Base-by-base conservation (phyloP, 108 stramenopile species). In the Nitzschia sp. region DNA sequence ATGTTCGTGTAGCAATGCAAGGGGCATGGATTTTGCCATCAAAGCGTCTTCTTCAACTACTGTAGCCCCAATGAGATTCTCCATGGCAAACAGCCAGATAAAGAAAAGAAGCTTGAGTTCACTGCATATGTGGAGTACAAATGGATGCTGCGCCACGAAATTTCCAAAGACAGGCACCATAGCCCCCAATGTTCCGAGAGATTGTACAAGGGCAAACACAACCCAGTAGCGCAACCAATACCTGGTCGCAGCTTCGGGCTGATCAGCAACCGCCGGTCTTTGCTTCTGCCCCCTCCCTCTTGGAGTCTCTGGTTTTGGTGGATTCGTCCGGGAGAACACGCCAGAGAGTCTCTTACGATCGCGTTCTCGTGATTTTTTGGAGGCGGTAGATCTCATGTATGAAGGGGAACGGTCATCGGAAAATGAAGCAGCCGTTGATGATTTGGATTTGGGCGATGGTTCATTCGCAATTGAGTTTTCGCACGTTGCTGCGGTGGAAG, bases 201-300 rank as follows among this genome's bases (percentile, higher is more conserved):
- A 84, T 50, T 66, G 70, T 4, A 91, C 55, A 23, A 81, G 56
- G 2, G 75, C 76, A 58, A 84, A 86, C 21, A 86, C 83, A 58
- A 83, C 80, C 90, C 90, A 91, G 71, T 88, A 91, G 45, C 82
- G 75, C 33, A 91, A 73, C 73, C 87, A 73, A 66, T 85, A 80
- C n/a, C 58, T 45, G 19, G 64, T 66, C 15, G 72, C 58, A 59
- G 68, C 58, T 22, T 69, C 68, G 25, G 36, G 60, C 13, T 61
- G 38, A 29, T 57, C 57, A 28, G 38, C 45, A 13, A 31, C 21
- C 41, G 44, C 41, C n/a, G n/a, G n/a, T 16, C 9, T 41, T 41
- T 15, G 23, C 55, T 50, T 50, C 4, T 11, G 13, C 16, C 9
- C 13, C 27, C 21, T 4, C 8, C 13, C 17, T 4, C 13, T 4